Conservation (phyloP, 148 eudicot species). For the Silene latifolia region DNA sequence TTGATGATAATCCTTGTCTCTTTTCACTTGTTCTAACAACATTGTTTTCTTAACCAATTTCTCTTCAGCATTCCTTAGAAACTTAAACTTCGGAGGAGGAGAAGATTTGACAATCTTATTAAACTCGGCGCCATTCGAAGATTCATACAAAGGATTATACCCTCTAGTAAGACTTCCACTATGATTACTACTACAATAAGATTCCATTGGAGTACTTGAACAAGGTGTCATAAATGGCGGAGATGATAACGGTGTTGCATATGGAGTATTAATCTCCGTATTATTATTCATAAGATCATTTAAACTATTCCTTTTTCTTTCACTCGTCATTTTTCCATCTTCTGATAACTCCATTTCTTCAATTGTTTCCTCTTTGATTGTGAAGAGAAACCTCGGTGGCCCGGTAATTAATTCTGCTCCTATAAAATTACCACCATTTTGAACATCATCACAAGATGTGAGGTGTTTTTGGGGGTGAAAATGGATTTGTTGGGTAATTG, state of each 20-base stretch:
- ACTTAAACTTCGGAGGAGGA: slow-evolving; percentile 71
- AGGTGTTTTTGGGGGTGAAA: slow-evolving; percentile 10
- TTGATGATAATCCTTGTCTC: neutral
- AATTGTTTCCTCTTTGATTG: slow-evolving; percentile 70
- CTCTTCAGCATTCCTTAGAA: slow-evolving; percentile 75
- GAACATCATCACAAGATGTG: slow-evolving; percentile 27
- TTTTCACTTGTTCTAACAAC: slow-evolving; percentile 17
- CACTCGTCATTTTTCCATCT: too few relatives aligned
- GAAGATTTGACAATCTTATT: slow-evolving; percentile 45
- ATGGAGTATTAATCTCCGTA: slow-evolving; percentile 38
- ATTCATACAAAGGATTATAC: slow-evolving; percentile 42
- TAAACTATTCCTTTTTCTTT: slow-evolving; percentile 41
- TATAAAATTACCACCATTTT: slow-evolving; percentile 10
- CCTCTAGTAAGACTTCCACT: neutral
- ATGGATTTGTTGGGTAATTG: slow-evolving; percentile 32
- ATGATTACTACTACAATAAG: slow-evolving; percentile 12
- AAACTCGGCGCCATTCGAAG: slow-evolving; percentile 59
- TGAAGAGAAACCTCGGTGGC: slow-evolving; percentile 67
- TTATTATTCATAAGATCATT: slow-evolving; percentile 37
- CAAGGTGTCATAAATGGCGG: slow-evolving; percentile 66
- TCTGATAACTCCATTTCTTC: slow-evolving; percentile 87
- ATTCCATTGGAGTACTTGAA: slow-evolving; percentile 35
- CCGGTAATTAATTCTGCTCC: slow-evolving; percentile 38
- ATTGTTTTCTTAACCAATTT: slow-evolving; percentile 41
- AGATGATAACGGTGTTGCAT: slow-evolving; percentile 55